phyloP scores from a whole-genome alignment of 1,139 yeast genomes.

The Tardiomyces depauwii region DNA sequence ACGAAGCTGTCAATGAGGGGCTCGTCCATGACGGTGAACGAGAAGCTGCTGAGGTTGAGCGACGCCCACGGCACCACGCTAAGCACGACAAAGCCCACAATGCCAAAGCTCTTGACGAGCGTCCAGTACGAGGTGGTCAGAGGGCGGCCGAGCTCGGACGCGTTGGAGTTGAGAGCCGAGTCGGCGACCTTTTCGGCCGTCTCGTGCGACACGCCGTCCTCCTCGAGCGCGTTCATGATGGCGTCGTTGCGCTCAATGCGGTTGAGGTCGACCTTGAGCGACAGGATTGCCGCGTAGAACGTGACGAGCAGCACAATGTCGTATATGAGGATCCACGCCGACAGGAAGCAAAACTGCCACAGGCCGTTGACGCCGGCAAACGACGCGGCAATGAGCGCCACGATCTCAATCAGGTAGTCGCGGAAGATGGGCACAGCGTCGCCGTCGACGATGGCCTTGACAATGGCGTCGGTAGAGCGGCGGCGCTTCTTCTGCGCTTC shows the following conservation, averaged over 20 bases:
- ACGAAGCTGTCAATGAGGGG: too few species aligned
- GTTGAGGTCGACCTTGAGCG: conserved; percentile 82
- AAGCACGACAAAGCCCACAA: conserved; percentile 56
- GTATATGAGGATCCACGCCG: conserved; percentile 59
- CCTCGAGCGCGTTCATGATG: conserved; percentile 76
- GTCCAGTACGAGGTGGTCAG: conserved; percentile 32
- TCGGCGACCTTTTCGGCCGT: conserved; percentile 66
- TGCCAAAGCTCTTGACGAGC: conserved; percentile 48
- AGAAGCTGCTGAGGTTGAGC: too few species aligned
- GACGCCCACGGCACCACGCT: conserved; percentile 35
- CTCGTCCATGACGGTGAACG: too few species aligned
- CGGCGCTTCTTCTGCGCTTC: conserved; percentile 8
- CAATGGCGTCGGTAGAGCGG: conserved; percentile 27
- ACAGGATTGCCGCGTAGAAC: conserved; percentile 74
- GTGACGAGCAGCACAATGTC: conserved; percentile 73
- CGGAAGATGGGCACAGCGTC: conserved; percentile 64
- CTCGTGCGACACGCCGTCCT: conserved; percentile 72
- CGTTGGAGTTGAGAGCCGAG: conserved; percentile 1
- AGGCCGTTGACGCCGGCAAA: conserved; percentile 52
- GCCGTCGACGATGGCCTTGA: conserved; percentile 48
- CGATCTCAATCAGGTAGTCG: conserved; percentile 68
- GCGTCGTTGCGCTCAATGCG: conserved; percentile 79
- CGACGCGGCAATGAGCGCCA: conserved; percentile 64
- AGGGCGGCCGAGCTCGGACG: conserved; percentile 10
- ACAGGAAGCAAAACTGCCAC: conserved; percentile 70